A percentile compares a stretch with the other conserved stretches of the same genome.
phyloP scores from a whole-genome alignment of 2,329 filamentous ascomycete genomes.

The Fusarium sp. region DNA sequence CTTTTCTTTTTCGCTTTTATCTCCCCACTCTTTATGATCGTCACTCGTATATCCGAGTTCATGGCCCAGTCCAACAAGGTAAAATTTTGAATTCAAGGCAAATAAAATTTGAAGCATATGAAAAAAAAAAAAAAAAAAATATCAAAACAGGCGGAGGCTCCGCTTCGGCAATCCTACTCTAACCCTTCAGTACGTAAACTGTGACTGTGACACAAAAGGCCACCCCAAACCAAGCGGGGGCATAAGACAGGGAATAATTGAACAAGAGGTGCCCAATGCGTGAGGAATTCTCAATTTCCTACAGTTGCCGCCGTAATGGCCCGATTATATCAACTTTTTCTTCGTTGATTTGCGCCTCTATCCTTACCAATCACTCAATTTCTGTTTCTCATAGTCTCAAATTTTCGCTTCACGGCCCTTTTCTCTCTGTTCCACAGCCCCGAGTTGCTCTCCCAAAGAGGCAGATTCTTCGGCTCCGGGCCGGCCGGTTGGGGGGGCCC shows the following conservation, averaged over 20 bases:
- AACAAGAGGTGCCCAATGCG: conserved; percentile 25
- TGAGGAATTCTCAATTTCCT: conserved; percentile 3
- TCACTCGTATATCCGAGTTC: conserved; percentile 22
- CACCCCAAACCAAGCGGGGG: conserved; percentile 24
- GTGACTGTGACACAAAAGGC: conserved; percentile 24
- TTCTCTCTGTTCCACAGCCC: conserved; percentile 16
- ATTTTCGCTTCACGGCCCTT: conserved; percentile 7
- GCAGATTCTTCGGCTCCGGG: conserved; percentile 33
- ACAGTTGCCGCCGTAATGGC: conserved; percentile 21
- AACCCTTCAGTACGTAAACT: neutral
- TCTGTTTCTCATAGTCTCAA: neutral
- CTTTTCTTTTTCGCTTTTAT: conserved; percentile 1
- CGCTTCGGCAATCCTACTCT: conserved; percentile 39
- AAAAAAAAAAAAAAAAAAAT: conserved; percentile 6
- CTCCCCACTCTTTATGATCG: conserved; percentile 25
- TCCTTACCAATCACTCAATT: neutral
- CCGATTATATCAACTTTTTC: conserved; percentile 15
- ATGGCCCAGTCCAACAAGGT: conserved; percentile 20
- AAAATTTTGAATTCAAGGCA: neutral
- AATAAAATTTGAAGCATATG: neutral
- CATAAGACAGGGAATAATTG: conserved; percentile 26
- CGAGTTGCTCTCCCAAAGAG: conserved; percentile 12
- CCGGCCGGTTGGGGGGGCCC: conserved; percentile 25
- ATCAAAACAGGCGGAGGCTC: conserved; percentile 24
- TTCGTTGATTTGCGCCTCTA: neutral